Evolutionary conservation across 2,329 filamentous ascomycete genomes (phyloP), one percentile per base, ranked within the genome.

Genomic region (Cladophialophora bantiana): DNA sequence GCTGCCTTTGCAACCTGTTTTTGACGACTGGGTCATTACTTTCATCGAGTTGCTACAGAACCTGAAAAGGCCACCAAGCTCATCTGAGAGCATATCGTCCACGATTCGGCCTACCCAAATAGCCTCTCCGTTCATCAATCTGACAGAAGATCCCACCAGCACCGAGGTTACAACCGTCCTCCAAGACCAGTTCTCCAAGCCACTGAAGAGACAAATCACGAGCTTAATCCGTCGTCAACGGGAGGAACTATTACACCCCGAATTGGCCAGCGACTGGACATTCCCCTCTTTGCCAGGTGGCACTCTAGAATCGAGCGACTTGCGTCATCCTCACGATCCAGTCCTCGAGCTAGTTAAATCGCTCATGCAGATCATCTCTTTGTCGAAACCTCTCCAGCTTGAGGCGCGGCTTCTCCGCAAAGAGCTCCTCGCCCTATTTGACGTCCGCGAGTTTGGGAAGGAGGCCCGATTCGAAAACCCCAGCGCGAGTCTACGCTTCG

Each of bases 41-140:
- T 99, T 97, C 78, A 91, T 99, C 71, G 89, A 97, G 71, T 84
- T 97, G 62, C 97, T 99, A 94, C 94, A 97, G 75, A 81, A 83
- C 12, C 84, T 94, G 68, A 99, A 98, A 79, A 87, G 89, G 5
- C 89, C 91, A 40, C 66, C 81, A 80, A 34, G 85, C 82, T 54
- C 85, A 83, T 20, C 81, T 85, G 65, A 91, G 83, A 2, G 89
- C 86, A 73, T 79, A 89, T 53, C 84, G 85, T 55, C 73, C 3
- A 83, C 81, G 1, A 83, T 83, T 15, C 81, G 87, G 56, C 76
- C 82, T 13, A 89, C 88, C 4, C 90, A 90, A 71, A 82, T 89
- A 7, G 85, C 86, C 13, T 70, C 71, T 9, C 65, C 64, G 0
- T 82, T 86, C 35, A 81, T 86, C 62, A 80, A 80, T 15, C 78